phyloP scores from a whole-genome alignment of 75 land plant genomes.

The Ceratopteris richardii region DNA sequence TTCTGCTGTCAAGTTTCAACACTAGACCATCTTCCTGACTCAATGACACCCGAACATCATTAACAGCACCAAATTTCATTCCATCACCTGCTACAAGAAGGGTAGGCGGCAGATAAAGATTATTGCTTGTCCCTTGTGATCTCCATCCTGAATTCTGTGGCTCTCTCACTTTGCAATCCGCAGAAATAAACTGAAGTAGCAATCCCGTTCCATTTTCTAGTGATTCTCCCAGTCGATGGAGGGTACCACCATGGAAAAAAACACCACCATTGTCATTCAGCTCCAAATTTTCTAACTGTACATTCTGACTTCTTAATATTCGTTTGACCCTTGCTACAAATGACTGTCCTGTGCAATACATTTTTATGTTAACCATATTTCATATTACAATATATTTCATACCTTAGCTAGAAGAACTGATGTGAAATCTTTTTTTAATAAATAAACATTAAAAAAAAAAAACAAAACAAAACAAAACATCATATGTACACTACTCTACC shows the following conservation, averaged over 20 bases:
- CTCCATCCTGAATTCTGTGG: not conserved
- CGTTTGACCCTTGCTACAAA: not conserved
- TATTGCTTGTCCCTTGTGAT: not conserved
- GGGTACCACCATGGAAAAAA: conserved; percentile 1
- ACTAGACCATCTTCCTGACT: not conserved
- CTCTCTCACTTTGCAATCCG: conserved; percentile 3
- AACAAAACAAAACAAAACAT: no score
- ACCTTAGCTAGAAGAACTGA: no score
- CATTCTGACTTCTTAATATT: not conserved
- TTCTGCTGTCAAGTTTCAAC: not conserved
- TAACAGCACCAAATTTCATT: not conserved
- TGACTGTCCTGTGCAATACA: not conserved
- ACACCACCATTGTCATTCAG: not conserved
- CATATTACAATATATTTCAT: no score
- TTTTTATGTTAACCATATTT: no score
- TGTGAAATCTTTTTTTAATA: no score
- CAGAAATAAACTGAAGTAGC: conserved; percentile 3
- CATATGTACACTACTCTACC: no score
- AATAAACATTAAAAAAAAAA: no score
- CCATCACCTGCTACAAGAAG: not conserved
- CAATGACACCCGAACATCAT: not conserved
- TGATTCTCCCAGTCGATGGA: not conserved
- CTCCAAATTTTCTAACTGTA: not conserved
- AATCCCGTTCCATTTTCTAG: not conserved
- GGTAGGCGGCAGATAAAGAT: not conserved